A percentile compares a stretch with the other conserved stretches of the same genome.
Evolutionary conservation across 148 eudicot genomes (phyloP).

Genomic region (Camellia japonica): DNA sequence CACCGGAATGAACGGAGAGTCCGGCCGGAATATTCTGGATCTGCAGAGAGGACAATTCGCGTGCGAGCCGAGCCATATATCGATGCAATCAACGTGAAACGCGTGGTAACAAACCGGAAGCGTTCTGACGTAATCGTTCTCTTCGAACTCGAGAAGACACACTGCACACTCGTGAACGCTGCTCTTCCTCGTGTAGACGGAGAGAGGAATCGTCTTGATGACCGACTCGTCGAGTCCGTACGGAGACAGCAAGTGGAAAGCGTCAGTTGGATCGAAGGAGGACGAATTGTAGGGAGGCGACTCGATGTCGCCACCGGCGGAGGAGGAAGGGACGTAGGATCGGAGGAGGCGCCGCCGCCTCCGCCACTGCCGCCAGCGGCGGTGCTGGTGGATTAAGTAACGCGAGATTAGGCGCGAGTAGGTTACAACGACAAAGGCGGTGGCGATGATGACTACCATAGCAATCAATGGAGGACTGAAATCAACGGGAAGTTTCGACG

Average conservation of each 20-base stretch:
- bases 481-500: slow-evolving; percentile 46
- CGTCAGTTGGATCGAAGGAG: slow-evolving; percentile 31
- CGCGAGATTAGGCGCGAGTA: slow-evolving; percentile 78
- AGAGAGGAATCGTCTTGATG: slow-evolving; percentile 72
- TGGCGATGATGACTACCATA: slow-evolving; percentile 76
- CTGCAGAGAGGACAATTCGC: slow-evolving; percentile 92
- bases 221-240: slow-evolving; percentile 78
- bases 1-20: slow-evolving; percentile 61
- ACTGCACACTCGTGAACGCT: slow-evolving; percentile 69
- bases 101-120: slow-evolving; percentile 74
- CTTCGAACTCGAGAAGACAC: slow-evolving; percentile 76
- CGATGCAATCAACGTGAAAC: slow-evolving; percentile 92
- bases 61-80: slow-evolving; percentile 79
- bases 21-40: slow-evolving; percentile 46
- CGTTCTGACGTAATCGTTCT: slow-evolving; percentile 75
- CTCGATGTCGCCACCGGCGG: slow-evolving; percentile 40
- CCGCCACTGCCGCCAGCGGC: slow-evolving; percentile 41
- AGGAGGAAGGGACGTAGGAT: slow-evolving; percentile 28
- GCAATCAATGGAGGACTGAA: slow-evolving; percentile 85
- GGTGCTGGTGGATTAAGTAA: slow-evolving; percentile 32
- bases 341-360: slow-evolving; percentile 46
- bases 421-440: slow-evolving; percentile 70
- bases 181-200: slow-evolving; percentile 44
- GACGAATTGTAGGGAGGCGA: slow-evolving; percentile 53
- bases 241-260: slow-evolving; percentile 58